Evolutionary conservation across 139 green algal species (phyloP).

Genomic region (Coelastrella sp.): DNA sequence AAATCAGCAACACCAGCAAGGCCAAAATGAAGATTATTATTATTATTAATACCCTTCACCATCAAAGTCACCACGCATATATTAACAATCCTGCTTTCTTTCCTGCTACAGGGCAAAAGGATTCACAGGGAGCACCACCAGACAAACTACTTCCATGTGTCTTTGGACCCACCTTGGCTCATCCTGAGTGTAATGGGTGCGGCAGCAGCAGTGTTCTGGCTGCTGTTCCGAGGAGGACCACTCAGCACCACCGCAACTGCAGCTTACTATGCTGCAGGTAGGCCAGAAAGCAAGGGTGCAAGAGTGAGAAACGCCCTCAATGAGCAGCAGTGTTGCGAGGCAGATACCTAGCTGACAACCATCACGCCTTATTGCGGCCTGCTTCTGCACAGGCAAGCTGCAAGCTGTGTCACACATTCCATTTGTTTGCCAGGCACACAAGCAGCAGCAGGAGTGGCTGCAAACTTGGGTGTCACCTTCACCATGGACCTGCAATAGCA

Average conservation of each 20-base stretch:
- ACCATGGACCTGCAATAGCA: not conserved
- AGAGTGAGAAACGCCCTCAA: too few relatives aligned
- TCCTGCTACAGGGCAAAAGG: constrained; percentile 23
- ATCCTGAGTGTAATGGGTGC: constrained; percentile 38
- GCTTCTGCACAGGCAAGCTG: too few relatives aligned
- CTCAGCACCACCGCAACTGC: constrained; percentile 41
- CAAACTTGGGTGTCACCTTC: not conserved
- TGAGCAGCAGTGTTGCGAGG: too few relatives aligned
- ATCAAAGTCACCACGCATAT: not conserved
- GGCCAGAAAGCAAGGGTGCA: too few relatives aligned
- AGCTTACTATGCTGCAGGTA: constrained; percentile 43
- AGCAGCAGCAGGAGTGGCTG: not conserved
- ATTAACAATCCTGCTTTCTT: not conserved
- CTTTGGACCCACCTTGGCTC: constrained; percentile 44
- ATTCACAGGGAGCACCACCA: constrained; percentile 51
- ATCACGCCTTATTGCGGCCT: too few relatives aligned
- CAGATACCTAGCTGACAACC: too few relatives aligned
- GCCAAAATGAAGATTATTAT: not conserved
- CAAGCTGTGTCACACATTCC: too few relatives aligned
- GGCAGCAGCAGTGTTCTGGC: constrained; percentile 28
- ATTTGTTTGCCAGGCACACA: too few relatives aligned
- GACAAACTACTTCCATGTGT: constrained; percentile 44
- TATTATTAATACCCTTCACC: not conserved
- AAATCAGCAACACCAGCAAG: too few relatives aligned
- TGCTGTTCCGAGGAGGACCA: not conserved